phyloP scores from a whole-genome alignment of 2,329 filamentous ascomycete genomes.

The Tolypocladium cylindrosporum region DNA sequence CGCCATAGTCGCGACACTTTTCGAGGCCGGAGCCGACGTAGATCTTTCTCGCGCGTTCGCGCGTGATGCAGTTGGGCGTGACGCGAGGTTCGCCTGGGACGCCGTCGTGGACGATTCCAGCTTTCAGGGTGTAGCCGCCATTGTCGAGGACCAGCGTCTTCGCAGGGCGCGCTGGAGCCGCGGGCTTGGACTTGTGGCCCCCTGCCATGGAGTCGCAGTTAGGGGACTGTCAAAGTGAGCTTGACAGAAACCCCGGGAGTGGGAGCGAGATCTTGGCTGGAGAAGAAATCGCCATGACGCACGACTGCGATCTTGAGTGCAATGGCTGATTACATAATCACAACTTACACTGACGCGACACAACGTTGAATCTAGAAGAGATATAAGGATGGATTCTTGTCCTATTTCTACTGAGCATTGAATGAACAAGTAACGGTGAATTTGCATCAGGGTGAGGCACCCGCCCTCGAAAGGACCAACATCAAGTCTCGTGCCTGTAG shows the following conservation, averaged over 20 bases:
- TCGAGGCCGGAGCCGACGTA: conserved; percentile 74
- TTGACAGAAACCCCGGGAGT: not conserved
- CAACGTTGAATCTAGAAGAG: not conserved
- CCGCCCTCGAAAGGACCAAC: too few relatives aligned
- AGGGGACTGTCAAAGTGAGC: not conserved
- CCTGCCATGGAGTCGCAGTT: conserved; percentile 26
- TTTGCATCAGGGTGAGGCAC: too few relatives aligned
- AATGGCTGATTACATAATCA: not conserved
- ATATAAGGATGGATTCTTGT: too few relatives aligned
- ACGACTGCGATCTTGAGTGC: not conserved
- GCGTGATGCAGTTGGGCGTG: conserved; percentile 83
- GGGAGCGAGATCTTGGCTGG: not conserved
- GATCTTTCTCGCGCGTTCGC: conserved; percentile 66
- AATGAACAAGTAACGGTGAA: too few relatives aligned
- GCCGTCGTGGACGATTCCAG: conserved; percentile 56
- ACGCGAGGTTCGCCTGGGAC: conserved; percentile 49
- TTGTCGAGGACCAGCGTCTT: conserved; percentile 86
- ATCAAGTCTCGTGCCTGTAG: too few relatives aligned
- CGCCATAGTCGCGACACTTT: conserved; percentile 78
- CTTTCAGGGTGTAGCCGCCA: conserved; percentile 85
- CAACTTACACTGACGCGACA: not conserved
- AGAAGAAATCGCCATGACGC: not conserved
- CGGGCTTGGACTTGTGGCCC: conserved; percentile 41
- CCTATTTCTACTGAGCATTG: too few relatives aligned
- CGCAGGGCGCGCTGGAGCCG: conserved; percentile 41